Evolutionary conservation across 805 yeast species (phyloP).

Genomic region (Zygosaccharomyces siamensis): DNA sequence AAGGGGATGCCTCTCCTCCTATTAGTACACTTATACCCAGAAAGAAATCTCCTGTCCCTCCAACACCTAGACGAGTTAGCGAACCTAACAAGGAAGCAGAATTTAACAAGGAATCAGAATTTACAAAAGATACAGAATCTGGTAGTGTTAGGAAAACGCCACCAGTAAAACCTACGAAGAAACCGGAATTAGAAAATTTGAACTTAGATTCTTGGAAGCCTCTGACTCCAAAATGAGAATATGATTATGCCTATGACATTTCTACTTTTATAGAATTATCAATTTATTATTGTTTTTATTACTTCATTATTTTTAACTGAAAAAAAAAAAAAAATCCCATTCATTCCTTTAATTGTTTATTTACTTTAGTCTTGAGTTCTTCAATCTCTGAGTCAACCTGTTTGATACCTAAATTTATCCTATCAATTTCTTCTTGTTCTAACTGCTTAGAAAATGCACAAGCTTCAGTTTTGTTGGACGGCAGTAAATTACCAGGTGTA

Average conservation of each 20-base stretch:
- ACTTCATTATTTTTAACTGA: neutral
- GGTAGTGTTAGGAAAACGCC: slow-evolving; percentile 17
- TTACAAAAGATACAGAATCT: neutral
- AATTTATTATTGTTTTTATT: neutral
- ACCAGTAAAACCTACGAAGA: slow-evolving; percentile 30
- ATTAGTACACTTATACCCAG: neutral
- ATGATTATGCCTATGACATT: neutral
- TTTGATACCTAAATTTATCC: slow-evolving; percentile 45
- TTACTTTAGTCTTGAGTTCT: slow-evolving; percentile 37
- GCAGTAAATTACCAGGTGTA: slow-evolving; percentile 55
- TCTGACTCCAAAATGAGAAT: slow-evolving; percentile 41
- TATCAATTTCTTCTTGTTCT: slow-evolving; percentile 60
- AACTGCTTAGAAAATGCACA: slow-evolving; percentile 46
- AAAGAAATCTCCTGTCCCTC: neutral
- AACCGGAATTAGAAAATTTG: slow-evolving; percentile 23
- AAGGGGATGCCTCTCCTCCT: neutral
- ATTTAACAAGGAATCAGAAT: neutral
- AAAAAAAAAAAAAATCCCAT: neutral
- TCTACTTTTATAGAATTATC: neutral
- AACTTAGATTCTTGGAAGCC: slow-evolving; percentile 50
- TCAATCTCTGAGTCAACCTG: slow-evolving; percentile 44
- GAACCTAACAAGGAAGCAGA: neutral
- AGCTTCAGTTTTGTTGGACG: slow-evolving; percentile 37
- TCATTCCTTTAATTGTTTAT: slow-evolving; percentile 22
- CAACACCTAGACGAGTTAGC: neutral